A percentile compares a stretch with the other conserved stretches of the same genome.
Evolutionary conservation across 176 grass and related monocot species (phyloP).

Genomic region (Triticum monococcum): DNA sequence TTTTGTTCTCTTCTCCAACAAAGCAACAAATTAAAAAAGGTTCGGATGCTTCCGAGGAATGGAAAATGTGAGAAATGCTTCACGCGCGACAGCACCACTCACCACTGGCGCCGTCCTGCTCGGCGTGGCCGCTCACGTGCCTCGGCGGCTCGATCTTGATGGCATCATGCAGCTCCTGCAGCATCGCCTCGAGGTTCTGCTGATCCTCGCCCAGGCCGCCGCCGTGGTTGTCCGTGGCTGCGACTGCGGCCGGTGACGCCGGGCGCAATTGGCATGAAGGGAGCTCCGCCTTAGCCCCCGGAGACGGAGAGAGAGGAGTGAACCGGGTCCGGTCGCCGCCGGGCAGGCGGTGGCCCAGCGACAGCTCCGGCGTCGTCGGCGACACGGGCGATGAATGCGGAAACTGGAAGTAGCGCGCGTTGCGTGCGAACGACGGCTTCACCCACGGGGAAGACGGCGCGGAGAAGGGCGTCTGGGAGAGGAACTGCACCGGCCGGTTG

Average conservation of each 20-base stretch:
- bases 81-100: constrained; percentile 53
- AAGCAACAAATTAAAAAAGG: constrained; percentile 40
- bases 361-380: constrained; percentile 37
- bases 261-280: constrained; percentile 70
- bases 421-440: constrained; percentile 8
- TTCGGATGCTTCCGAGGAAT: constrained; percentile 34
- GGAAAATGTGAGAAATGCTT: constrained; percentile 31
- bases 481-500: constrained; percentile 14
- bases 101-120: constrained; percentile 32
- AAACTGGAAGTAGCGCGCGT: constrained; percentile 36
- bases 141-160: constrained; percentile 27
- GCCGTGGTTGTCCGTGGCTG: neutral
- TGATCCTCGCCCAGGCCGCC: neutral
- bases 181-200: constrained; percentile 45
- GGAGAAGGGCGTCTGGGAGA: constrained; percentile 15
- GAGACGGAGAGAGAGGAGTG: constrained; percentile 16
- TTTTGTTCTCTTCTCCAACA: constrained; percentile 44
- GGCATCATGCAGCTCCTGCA: constrained; percentile 48
- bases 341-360: constrained; percentile 18
- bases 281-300: constrained; percentile 42
- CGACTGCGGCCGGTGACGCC: neutral
- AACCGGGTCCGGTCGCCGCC: constrained; percentile 6
- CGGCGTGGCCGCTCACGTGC: neutral
- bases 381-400: constrained; percentile 48
- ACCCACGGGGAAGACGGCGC: constrained; percentile 39